phyloP scores from a whole-genome alignment of 805 yeast genomes.

The Candida nemodendra region DNA sequence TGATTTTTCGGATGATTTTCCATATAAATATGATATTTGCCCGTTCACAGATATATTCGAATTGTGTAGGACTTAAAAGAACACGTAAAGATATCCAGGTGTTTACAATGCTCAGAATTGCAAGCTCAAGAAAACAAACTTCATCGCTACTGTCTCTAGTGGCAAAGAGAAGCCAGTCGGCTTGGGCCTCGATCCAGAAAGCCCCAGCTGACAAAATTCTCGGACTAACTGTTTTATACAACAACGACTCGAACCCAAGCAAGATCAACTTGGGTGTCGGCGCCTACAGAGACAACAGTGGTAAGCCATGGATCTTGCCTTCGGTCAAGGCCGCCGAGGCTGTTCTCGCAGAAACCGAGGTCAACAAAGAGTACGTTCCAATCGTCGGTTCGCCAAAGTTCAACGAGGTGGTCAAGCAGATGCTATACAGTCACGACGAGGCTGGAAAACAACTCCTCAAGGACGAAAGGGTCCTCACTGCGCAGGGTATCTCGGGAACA shows the following conservation, averaged over 20 bases:
- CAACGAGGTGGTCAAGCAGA: conserved; percentile 63
- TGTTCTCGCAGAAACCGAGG: conserved; percentile 43
- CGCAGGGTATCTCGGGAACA: conserved; percentile 93
- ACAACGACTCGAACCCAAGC: conserved; percentile 56
- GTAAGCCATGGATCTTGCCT: conserved; percentile 87
- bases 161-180: conserved; percentile 26
- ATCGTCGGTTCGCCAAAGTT: conserved; percentile 76
- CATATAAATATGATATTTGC: neutral
- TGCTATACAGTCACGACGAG: conserved; percentile 67
- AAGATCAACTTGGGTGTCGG: conserved; percentile 76
- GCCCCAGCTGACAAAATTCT: conserved; percentile 88
- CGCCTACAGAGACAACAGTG: conserved; percentile 87
- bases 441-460: conserved; percentile 54
- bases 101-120: conserved; percentile 25
- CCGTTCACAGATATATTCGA: neutral
- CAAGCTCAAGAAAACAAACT: conserved; percentile 10
- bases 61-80: too few species aligned
- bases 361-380: conserved; percentile 82
- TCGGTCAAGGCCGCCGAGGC: conserved; percentile 67
- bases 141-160: conserved; percentile 9
- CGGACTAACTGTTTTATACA: conserved; percentile 74
- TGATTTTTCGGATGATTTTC: neutral
- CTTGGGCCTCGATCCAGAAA: conserved; percentile 29
- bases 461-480: conserved; percentile 68
- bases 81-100: too few species aligned